Conservation (phyloP, 257 asterid genomes). For the Fraxinus pennsylvanica region DNA sequence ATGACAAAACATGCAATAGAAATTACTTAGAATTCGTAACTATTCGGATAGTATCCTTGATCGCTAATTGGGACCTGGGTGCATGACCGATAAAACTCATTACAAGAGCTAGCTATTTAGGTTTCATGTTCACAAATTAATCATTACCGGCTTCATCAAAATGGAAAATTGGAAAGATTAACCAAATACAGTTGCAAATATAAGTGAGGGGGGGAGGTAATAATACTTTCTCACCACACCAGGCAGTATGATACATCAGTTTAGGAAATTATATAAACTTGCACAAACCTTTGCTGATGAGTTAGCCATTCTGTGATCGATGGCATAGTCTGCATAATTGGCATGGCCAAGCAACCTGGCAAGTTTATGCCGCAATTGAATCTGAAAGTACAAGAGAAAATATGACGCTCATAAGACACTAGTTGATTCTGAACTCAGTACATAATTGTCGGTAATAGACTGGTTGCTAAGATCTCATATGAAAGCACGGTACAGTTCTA, state of each 20-base stretch:
- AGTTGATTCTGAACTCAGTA: not conserved
- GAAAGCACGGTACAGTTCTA: not conserved
- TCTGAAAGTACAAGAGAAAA: conserved; percentile 49
- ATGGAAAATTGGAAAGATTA: not conserved
- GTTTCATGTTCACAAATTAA: not conserved
- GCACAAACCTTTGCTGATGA: conserved; percentile 75
- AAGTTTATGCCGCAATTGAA: conserved; percentile 77
- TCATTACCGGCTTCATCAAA: not conserved
- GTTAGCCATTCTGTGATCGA: conserved; percentile 70
- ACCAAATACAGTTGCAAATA: not conserved
- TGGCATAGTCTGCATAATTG: conserved; percentile 81
- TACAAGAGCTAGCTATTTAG: not conserved
- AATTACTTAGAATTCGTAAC: not conserved
- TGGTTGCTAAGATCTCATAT: not conserved
- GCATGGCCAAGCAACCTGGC: conserved; percentile 90
- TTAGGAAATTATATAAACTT: conserved; percentile 20
- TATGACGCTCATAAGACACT: not conserved
- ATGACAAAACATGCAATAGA: conserved; percentile 13
- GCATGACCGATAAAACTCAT: not conserved
- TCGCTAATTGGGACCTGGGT: not conserved
- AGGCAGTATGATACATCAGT: conserved; percentile 19
- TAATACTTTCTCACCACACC: not conserved
- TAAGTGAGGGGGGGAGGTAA: not conserved
- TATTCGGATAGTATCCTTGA: not conserved
- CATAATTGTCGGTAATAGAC: not conserved